Conservation (phyloP, 2,329 filamentous ascomycete species). For the Cladophialophora immunda region DNA sequence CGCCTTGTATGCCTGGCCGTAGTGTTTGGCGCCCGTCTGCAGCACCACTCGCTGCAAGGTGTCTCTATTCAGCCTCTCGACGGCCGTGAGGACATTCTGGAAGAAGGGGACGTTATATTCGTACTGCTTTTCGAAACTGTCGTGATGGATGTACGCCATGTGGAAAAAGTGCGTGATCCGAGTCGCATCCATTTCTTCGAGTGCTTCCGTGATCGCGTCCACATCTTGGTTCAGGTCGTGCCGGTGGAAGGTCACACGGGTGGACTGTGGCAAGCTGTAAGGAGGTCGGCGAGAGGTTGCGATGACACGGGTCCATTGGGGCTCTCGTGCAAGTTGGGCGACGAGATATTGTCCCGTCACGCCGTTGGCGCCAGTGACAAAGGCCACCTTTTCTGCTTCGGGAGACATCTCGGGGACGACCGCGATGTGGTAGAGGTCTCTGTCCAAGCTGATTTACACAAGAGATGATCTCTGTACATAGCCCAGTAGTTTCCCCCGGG, state of each 20-base stretch:
- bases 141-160: conserved; percentile 1
- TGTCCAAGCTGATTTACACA: no score
- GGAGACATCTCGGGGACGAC: no score
- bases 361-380: neutral
- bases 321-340: neutral
- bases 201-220: neutral
- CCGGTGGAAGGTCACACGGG: neutral
- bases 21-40: neutral
- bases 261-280: neutral
- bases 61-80: neutral
- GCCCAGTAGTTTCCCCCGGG: no score
- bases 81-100: neutral
- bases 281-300: neutral
- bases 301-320: neutral
- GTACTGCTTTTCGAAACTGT: neutral
- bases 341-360: neutral
- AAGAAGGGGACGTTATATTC: neutral
- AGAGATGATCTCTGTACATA: no score
- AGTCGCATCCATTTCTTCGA: neutral
- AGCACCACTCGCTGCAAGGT: neutral
- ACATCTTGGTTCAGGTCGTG: neutral
- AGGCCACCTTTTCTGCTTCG: neutral
- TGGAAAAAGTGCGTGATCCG: neutral
- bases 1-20: neutral
- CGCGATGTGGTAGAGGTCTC: no score